Percentiles rank a stretch among this genome's conserved stretches.
phyloP scores from a whole-genome alignment of 2,329 filamentous ascomycete species.

The Didymellaceae sp. region DNA sequence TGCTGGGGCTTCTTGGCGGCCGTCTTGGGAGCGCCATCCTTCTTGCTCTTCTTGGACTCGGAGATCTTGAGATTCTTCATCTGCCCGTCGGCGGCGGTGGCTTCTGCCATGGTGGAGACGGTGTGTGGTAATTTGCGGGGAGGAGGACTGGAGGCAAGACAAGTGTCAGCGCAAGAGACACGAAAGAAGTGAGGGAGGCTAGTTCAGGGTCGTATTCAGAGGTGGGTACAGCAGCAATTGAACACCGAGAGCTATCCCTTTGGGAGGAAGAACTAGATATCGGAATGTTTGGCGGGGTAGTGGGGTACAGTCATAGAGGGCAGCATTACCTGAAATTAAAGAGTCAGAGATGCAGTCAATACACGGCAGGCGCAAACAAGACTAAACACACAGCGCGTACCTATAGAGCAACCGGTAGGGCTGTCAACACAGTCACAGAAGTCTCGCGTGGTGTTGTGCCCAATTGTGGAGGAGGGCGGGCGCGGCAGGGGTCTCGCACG shows the following conservation, averaged over 20 bases:
- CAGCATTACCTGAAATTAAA: slow-evolving; percentile 29
- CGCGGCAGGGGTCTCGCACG: slow-evolving; percentile 32
- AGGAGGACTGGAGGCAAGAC: slow-evolving; percentile 5
- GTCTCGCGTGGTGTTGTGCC: slow-evolving; percentile 31
- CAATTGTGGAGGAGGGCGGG: slow-evolving; percentile 39
- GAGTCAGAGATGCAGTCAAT: slow-evolving; percentile 28
- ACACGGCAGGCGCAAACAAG: slow-evolving; percentile 1
- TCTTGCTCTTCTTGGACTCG: slow-evolving; percentile 49
- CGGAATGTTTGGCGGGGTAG: slow-evolving; percentile 40
- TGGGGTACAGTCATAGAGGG: slow-evolving; percentile 32
- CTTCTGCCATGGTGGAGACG: slow-evolving; percentile 40
- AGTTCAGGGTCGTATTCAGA: slow-evolving; percentile 2
- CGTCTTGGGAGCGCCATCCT: slow-evolving; percentile 42
- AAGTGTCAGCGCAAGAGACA: slow-evolving; percentile 16
- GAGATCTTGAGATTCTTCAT: slow-evolving; percentile 54
- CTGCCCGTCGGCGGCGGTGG: slow-evolving; percentile 49
- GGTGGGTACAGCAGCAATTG: slow-evolving; percentile 14
- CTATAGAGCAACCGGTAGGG: slow-evolving; percentile 11
- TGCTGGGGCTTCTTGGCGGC: slow-evolving; percentile 52
- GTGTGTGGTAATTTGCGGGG: background rate
- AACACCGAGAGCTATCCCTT: slow-evolving; percentile 17
- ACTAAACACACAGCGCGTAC: slow-evolving; percentile 10
- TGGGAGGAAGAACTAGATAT: slow-evolving; percentile 17
- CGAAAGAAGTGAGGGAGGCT: background rate
- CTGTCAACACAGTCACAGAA: slow-evolving; percentile 26